Evolutionary conservation across 2,329 filamentous ascomycete genomes (phyloP).

Genomic region (Bipolaris oryzae): DNA sequence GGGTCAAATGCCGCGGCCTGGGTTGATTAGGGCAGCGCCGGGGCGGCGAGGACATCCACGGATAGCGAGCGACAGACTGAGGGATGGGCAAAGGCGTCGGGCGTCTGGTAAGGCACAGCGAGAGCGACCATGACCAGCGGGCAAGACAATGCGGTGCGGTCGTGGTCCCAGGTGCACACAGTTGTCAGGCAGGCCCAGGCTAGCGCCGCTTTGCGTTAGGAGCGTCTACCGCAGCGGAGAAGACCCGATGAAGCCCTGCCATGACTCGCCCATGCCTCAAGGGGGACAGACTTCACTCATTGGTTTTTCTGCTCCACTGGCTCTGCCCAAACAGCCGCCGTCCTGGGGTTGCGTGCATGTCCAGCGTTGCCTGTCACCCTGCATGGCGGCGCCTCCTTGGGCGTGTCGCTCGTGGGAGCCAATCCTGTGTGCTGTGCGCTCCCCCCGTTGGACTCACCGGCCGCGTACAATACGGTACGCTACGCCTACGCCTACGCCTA

Average conservation of each 20-base stretch:
- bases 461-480: too few species aligned
- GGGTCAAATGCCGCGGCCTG: conserved; percentile 25
- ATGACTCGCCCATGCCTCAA: conserved; percentile 8
- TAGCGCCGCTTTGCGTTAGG: conserved; percentile 3
- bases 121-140: conserved; percentile 17
- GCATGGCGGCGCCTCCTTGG: background rate
- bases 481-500: too few species aligned
- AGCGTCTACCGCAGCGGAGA: background rate
- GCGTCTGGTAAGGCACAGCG: conserved; percentile 12
- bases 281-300: background rate
- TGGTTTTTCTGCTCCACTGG: background rate
- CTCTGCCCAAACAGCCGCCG: conserved; percentile 4
- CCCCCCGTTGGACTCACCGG: too few species aligned
- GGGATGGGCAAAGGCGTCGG: conserved; percentile 6
- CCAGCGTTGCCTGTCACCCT: background rate
- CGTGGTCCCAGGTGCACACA: conserved; percentile 7
- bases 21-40: conserved; percentile 17
- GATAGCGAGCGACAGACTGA: conserved; percentile 11
- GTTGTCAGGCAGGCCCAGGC: conserved; percentile 12
- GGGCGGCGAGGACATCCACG: conserved; percentile 19
- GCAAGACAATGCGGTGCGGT: conserved; percentile 7
- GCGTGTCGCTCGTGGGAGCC: too few species aligned
- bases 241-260: conserved; percentile 5
- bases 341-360: background rate
- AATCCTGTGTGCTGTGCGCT: too few species aligned